A percentile compares a stretch with the other conserved stretches of the same genome.
Evolutionary conservation across 176 grass and related monocot species (phyloP).

Genomic region (Lolium perenne): DNA sequence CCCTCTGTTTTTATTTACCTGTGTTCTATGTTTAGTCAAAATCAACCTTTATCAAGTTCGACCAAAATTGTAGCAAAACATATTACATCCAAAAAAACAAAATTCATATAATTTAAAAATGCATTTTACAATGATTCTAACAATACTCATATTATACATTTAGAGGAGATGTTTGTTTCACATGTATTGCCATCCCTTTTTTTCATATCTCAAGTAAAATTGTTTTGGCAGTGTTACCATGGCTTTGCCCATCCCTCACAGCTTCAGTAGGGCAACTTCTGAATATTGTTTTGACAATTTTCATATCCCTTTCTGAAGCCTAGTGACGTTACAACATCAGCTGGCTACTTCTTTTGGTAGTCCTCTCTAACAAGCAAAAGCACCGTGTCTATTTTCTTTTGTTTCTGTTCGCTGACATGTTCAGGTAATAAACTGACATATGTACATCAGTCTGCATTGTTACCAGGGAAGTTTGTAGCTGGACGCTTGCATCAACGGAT

Average conservation of each 20-base stretch:
- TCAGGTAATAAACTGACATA: conserved; percentile 4
- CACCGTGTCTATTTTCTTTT: conserved; percentile 17
- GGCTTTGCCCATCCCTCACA: too few relatives aligned
- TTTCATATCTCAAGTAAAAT: background rate
- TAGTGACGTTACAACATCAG: too few relatives aligned
- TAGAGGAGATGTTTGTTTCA: background rate
- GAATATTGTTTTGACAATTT: background rate
- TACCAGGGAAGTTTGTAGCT: conserved; percentile 94
- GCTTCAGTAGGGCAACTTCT: too few relatives aligned
- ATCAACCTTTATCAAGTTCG: too few relatives aligned
- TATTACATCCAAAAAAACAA: too few relatives aligned
- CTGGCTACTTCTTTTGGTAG: background rate
- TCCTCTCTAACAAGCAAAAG: background rate
- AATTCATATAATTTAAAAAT: too few relatives aligned
- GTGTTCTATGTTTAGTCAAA: too few relatives aligned
- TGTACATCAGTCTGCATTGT: conserved; percentile 39
- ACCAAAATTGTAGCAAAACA: too few relatives aligned
- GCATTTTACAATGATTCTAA: too few relatives aligned
- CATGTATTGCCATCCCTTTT: background rate
- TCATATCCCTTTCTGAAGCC: background rate
- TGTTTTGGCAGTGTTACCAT: background rate
- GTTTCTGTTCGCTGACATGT: background rate
- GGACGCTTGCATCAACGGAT: conserved; percentile 92
- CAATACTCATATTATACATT: too few relatives aligned
- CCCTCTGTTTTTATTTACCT: too few relatives aligned